phyloP scores from a whole-genome alignment of 441 rosid genomes.

The Theobroma grandiflorum region DNA sequence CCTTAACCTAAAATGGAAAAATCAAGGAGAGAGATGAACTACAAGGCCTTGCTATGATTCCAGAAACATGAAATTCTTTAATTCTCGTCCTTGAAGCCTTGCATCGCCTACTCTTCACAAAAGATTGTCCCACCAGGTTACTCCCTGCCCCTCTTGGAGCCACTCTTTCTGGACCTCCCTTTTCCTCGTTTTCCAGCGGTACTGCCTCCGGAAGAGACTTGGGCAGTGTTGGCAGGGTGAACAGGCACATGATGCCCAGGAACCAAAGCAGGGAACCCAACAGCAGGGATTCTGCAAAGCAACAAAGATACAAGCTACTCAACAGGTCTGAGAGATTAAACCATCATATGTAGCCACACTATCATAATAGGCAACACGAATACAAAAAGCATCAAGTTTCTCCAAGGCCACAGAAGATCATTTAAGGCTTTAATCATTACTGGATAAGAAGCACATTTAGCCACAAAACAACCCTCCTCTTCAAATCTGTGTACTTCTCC shows the following conservation, averaged over 20 bases:
- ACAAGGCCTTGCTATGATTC: conserved; percentile 15
- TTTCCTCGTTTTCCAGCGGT: conserved; percentile 45
- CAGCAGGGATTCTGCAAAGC: conserved; percentile 81
- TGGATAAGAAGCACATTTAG: not conserved
- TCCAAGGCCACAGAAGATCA: not conserved
- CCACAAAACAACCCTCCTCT: not conserved
- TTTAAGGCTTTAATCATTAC: not conserved
- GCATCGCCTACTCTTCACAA: conserved; percentile 51
- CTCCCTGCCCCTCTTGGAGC: conserved; percentile 57
- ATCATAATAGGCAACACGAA: not conserved
- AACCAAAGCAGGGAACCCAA: conserved; percentile 96
- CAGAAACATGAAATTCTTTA: conserved; percentile 32
- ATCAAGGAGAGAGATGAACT: not conserved
- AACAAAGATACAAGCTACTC: not conserved
- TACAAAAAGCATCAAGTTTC: not conserved
- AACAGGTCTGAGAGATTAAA: conserved; percentile 3
- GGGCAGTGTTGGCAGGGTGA: conserved; percentile 43
- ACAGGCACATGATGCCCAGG: conserved; percentile 76
- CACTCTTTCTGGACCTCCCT: conserved; percentile 40
- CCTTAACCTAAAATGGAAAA: not conserved
- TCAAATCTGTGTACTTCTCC: not conserved
- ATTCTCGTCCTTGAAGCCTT: conserved; percentile 64
- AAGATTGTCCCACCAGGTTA: conserved; percentile 33
- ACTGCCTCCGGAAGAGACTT: conserved; percentile 41
- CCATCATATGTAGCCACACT: not conserved